Conservation (phyloP, 169 alveolate species). For the Eimeria sp. region DNA sequence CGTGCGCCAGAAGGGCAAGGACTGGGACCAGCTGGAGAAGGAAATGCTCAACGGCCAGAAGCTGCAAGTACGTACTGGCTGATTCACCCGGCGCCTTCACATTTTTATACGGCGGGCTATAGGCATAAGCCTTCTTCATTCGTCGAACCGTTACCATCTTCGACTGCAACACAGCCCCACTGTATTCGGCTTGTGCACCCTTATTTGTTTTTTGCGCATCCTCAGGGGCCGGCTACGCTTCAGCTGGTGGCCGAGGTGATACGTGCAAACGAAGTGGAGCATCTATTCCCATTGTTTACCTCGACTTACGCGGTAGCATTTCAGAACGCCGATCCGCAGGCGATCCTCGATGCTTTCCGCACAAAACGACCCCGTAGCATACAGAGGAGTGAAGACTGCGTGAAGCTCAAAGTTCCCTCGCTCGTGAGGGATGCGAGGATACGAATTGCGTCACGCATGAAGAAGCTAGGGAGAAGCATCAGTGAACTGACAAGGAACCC, state of each 20-base stretch:
- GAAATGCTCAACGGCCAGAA: constrained; percentile 95
- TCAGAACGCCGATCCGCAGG: constrained; percentile 53
- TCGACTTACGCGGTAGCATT: constrained; percentile 83
- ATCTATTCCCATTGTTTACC: constrained; percentile 81
- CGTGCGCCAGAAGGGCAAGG: constrained; percentile 91
- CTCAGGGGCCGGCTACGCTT: constrained; percentile 87
- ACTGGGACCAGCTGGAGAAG: constrained; percentile 93
- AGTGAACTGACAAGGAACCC: constrained; percentile 44
- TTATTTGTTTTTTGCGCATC: background rate
- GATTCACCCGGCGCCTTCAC: background rate
- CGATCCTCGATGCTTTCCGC: constrained; percentile 77
- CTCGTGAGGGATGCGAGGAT: constrained; percentile 31
- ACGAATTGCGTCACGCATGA: constrained; percentile 57
- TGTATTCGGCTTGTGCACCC: background rate
- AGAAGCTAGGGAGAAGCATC: constrained; percentile 30
- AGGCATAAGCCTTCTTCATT: background rate
- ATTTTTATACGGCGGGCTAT: background rate
- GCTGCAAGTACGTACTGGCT: constrained; percentile 82
- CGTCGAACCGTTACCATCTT: background rate
- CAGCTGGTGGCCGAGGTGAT: constrained; percentile 77
- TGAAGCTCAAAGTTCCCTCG: constrained; percentile 43
- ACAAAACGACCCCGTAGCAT: constrained; percentile 65
- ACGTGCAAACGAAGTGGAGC: constrained; percentile 58
- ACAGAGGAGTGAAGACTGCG: constrained; percentile 54
- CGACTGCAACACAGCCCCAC: background rate